Percentiles rank a stretch among this genome's conserved stretches.
Evolutionary conservation across 306 rosid genomes (phyloP).

Genomic region (Castanospermum australe): DNA sequence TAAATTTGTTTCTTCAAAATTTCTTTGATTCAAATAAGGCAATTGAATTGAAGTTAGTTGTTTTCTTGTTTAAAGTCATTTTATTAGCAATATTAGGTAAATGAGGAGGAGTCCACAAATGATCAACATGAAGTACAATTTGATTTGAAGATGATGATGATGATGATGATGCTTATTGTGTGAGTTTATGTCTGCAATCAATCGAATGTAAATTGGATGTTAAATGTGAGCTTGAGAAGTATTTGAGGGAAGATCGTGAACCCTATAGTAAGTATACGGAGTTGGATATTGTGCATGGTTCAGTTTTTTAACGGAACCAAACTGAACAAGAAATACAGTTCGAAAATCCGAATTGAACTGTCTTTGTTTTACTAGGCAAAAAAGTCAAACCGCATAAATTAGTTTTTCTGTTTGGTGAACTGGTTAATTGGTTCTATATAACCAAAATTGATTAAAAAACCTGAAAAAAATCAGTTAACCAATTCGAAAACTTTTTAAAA

Average conservation of each 20-base stretch:
- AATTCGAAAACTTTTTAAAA: too few relatives aligned
- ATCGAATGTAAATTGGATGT: background rate
- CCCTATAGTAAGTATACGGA: too few relatives aligned
- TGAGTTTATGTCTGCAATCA: background rate
- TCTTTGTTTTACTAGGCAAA: too few relatives aligned
- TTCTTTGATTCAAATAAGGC: background rate
- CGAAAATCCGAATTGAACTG: too few relatives aligned
- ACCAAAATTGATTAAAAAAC: too few relatives aligned
- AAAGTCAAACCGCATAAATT: too few relatives aligned
- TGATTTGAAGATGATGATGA: background rate
- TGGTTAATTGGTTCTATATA: too few relatives aligned
- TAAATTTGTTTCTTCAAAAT: background rate
- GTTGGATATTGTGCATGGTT: too few relatives aligned
- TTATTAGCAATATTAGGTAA: background rate
- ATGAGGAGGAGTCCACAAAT: background rate
- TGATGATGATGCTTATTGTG: background rate
- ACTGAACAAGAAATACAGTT: too few relatives aligned
- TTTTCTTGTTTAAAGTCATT: background rate
- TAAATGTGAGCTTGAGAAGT: background rate
- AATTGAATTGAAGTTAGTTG: background rate
- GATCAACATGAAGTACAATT: background rate
- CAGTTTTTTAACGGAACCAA: too few relatives aligned
- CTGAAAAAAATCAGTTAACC: too few relatives aligned
- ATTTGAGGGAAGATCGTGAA: conserved; percentile 9
- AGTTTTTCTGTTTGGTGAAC: too few relatives aligned